A percentile compares a stretch with the other conserved stretches of the same genome.
Conservation (phyloP, 1,284 basidiomycete genomes). For the Sparassis latifolia region DNA sequence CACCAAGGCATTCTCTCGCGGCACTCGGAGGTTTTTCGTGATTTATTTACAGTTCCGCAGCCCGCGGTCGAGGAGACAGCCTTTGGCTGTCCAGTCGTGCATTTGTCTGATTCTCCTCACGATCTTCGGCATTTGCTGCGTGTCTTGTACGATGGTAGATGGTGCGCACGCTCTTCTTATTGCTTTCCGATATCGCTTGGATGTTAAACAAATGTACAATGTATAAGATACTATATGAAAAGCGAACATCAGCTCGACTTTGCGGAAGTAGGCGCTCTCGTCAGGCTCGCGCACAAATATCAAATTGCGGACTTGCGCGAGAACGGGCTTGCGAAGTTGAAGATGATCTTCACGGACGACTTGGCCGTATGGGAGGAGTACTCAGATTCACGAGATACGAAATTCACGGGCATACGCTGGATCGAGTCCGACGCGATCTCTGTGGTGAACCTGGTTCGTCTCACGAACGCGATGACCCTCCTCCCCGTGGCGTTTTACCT, state of each 20-base stretch:
- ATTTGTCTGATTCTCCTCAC: background rate
- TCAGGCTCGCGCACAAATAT: constrained; percentile 5
- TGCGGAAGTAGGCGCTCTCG: background rate
- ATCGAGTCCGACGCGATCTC: background rate
- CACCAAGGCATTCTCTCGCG: constrained; percentile 5
- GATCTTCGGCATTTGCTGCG: background rate
- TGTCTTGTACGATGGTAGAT: background rate
- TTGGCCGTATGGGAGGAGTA: background rate
- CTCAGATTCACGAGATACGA: background rate
- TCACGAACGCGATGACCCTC: constrained; percentile 1
- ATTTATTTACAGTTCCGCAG: constrained; percentile 6
- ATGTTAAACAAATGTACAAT: no score
- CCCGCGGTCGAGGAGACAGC: background rate
- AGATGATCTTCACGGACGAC: background rate
- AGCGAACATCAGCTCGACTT: no score
- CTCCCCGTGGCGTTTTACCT: constrained; percentile 1
- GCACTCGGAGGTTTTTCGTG: constrained; percentile 9
- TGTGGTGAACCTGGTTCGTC: constrained; percentile 1
- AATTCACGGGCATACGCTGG: background rate
- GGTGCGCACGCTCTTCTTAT: no score
- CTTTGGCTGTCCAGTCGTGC: constrained; percentile 3
- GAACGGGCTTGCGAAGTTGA: background rate
- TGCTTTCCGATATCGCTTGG: no score
- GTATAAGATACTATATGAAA: no score
- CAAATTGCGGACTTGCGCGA: background rate